Conservation (phyloP, 2,329 filamentous ascomycete genomes). For the Amauroascus verrucosus region DNA sequence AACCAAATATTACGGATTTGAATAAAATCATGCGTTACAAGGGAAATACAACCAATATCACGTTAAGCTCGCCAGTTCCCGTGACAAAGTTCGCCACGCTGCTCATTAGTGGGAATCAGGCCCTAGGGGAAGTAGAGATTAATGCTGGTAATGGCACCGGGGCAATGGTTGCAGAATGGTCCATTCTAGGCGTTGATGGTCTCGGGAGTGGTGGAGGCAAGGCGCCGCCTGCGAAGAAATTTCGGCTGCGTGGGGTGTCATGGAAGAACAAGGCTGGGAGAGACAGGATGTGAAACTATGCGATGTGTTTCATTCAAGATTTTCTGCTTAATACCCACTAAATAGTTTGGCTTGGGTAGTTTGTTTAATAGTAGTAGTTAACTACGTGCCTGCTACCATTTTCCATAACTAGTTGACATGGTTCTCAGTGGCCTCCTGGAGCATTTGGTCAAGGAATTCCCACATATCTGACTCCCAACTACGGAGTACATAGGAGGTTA, state of each 20-base stretch:
- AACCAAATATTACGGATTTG: conserved; percentile 23
- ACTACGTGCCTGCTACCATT: no score
- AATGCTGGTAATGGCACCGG: conserved; percentile 32
- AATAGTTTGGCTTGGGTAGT: background rate
- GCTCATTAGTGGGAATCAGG: conserved; percentile 37
- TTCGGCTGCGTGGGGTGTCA: background rate
- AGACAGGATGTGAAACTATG: background rate
- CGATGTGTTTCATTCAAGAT: background rate
- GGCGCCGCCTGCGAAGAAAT: background rate
- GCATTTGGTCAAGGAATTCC: no score
- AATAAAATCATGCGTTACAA: conserved; percentile 29
- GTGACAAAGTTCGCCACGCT: conserved; percentile 36
- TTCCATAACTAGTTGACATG: no score
- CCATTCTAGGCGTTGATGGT: conserved; percentile 27
- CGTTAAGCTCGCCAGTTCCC: conserved; percentile 25
- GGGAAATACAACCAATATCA: conserved; percentile 36
- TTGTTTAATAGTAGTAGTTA: background rate
- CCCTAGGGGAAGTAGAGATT: conserved; percentile 22
- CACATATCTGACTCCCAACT: no score
- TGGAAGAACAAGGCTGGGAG: background rate
- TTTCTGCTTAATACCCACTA: background rate
- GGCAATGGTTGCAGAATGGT: conserved; percentile 41
- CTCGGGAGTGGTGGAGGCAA: background rate
- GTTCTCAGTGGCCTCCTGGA: no score
- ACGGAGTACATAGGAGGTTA: no score